Conservation (phyloP, 2,329 filamentous ascomycete genomes). For the Fusarium neocosmosporiellum region DNA sequence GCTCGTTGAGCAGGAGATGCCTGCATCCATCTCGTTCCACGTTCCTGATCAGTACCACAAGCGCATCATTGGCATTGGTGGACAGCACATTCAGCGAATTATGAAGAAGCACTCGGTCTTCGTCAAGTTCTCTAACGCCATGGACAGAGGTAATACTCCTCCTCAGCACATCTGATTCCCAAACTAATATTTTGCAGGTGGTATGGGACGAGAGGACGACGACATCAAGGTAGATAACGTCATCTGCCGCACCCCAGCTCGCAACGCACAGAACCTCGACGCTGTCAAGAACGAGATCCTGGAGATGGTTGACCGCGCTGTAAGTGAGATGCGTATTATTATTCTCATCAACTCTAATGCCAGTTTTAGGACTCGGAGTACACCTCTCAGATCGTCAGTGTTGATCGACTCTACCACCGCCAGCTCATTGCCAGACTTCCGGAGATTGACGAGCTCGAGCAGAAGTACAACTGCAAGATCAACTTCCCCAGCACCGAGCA, state of each 20-base stretch:
- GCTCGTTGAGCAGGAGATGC: slow-evolving; percentile 98
- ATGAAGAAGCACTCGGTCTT: slow-evolving; percentile 99
- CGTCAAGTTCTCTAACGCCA: slow-evolving; percentile 99
- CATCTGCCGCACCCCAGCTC: slow-evolving; percentile 95
- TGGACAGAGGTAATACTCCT: slow-evolving; percentile 79
- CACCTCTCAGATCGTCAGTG: slow-evolving; percentile 90
- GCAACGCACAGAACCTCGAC: slow-evolving; percentile 96
- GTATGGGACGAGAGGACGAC: slow-evolving; percentile 94
- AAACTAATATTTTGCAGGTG: slow-evolving; percentile 48
- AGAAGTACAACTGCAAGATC: slow-evolving; percentile 99
- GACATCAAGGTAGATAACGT: slow-evolving; percentile 99
- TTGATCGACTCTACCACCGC: slow-evolving; percentile 95
- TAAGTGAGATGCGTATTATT: slow-evolving; percentile 54
- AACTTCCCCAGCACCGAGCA: slow-evolving; percentile 97
- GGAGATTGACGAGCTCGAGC: slow-evolving; percentile 94
- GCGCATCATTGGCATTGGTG: slow-evolving; percentile 97
- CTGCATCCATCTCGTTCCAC: slow-evolving; percentile 98
- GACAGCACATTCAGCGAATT: slow-evolving; percentile 98
- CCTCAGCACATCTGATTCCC: slow-evolving; percentile 2
- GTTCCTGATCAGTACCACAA: slow-evolving; percentile 99
- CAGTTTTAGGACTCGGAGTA: slow-evolving; percentile 85
- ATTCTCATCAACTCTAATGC: slow-evolving; percentile 2
- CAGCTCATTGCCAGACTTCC: slow-evolving; percentile 88
- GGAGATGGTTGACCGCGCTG: slow-evolving; percentile 97
- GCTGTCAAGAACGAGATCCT: slow-evolving; percentile 98